phyloP scores from a whole-genome alignment of 306 rosid genomes.

The Ormosia semicastrata region DNA sequence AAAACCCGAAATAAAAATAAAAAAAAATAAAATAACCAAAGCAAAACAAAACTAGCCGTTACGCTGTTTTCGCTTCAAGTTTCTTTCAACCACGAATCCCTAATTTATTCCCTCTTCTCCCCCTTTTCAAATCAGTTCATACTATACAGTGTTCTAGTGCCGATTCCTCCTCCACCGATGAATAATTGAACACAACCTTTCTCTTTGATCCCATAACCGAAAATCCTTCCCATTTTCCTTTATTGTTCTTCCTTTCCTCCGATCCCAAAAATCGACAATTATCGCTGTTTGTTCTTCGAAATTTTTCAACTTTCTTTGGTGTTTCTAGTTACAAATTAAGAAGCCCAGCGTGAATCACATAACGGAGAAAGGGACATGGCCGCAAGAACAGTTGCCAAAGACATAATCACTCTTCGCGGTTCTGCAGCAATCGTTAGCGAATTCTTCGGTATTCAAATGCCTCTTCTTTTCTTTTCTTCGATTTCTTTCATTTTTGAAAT shows the following conservation, averaged over 20 bases:
- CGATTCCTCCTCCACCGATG: neutral
- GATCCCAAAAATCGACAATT: neutral
- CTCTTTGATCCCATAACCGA: neutral
- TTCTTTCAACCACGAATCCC: slow-evolving; percentile 22
- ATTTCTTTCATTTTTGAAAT: neutral
- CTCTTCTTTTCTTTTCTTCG: neutral
- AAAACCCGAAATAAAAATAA: neutral
- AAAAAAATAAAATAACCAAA: neutral
- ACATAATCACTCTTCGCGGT: slow-evolving; percentile 94
- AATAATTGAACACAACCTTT: too few species aligned
- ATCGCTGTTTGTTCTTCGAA: neutral
- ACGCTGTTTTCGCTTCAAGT: neutral
- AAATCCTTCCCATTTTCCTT: neutral
- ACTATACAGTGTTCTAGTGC: neutral
- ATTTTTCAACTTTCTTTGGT: neutral
- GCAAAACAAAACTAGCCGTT: slow-evolving; percentile 35
- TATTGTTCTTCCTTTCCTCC: neutral
- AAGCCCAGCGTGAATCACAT: neutral
- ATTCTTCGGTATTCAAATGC: slow-evolving; percentile 68
- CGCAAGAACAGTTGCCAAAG: slow-evolving; percentile 71
- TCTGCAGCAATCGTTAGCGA: slow-evolving; percentile 98
- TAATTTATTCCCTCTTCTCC: slow-evolving; percentile 11
- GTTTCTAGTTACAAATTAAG: neutral
- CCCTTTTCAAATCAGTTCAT: slow-evolving; percentile 2
- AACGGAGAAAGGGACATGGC: slow-evolving; percentile 45